phyloP scores from a whole-genome alignment of 2,329 filamentous ascomycete genomes.

The Chaetoscypha palmicola region DNA sequence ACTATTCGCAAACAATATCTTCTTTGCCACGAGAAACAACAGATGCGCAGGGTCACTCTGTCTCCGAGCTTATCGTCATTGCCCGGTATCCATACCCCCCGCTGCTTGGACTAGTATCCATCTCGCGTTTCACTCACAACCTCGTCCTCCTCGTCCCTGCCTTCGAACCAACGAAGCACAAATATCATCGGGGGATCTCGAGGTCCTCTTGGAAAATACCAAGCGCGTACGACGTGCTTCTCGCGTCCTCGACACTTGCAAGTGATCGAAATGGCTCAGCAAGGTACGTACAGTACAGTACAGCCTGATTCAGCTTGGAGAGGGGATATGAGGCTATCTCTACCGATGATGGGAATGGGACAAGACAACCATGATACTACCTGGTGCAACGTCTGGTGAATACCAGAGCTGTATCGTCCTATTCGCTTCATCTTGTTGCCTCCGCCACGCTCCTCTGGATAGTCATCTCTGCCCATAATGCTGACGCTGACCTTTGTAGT shows the following conservation, averaged over 20 bases:
- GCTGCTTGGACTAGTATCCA: too few species aligned
- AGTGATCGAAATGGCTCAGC: slow-evolving; percentile 12
- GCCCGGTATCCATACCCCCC: background rate
- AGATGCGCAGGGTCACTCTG: too few species aligned
- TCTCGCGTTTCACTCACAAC: background rate
- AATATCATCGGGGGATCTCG: background rate
- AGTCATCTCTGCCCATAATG: background rate
- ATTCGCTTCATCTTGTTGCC: background rate
- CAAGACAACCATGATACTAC: background rate
- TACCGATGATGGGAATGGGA: background rate
- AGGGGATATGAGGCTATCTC: slow-evolving; percentile 9
- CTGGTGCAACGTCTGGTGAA: background rate
- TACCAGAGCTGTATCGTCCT: background rate
- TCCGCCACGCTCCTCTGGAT: background rate
- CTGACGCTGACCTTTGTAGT: slow-evolving; percentile 17
- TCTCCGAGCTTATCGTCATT: too few species aligned
- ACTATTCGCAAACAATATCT: too few species aligned
- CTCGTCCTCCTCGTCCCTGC: too few species aligned
- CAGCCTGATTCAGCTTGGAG: too few species aligned
- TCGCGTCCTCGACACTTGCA: background rate
- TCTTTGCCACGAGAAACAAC: too few species aligned
- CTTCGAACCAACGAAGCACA: too few species aligned
- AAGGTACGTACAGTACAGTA: slow-evolving; percentile 14
- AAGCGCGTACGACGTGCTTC: background rate
- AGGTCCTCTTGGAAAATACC: background rate